Percentiles rank a stretch among this genome's conserved stretches.
These are phyloP conservation scores for Phytophthora gonapodyides DNA, from an alignment of 352 stramenopile genomes.

Conservation along the genomic window DNA sequence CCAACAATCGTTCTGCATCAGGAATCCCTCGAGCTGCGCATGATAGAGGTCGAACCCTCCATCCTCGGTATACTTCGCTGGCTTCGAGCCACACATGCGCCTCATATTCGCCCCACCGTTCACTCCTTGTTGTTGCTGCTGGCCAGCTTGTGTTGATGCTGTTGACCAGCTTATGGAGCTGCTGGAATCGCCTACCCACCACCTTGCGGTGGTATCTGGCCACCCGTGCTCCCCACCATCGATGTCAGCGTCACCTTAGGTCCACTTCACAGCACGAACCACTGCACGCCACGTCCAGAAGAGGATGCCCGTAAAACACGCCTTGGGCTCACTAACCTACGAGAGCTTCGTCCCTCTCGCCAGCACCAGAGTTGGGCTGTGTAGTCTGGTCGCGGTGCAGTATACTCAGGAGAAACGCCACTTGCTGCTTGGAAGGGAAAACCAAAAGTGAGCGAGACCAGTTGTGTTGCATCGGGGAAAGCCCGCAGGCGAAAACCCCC, in stretches of 20 bases:
- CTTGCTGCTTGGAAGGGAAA: background rate
- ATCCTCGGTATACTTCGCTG: conserved; percentile 1
- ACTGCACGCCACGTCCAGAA: background rate
- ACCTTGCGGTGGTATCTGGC: background rate
- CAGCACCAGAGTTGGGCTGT: background rate
- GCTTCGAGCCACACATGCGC: background rate
- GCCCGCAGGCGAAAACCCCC: conserved; percentile 4
- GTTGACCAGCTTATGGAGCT: background rate
- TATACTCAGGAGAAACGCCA: background rate
- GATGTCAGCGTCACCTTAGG: background rate
- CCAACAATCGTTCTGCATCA: conserved; percentile 1
- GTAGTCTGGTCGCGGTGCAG: no score
- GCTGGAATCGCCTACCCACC: background rate
- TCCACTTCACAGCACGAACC: background rate
- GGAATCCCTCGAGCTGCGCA: background rate
- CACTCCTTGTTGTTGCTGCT: conserved; percentile 7
- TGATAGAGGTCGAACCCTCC: conserved; percentile 2
- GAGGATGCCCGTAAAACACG: conserved; percentile 1
- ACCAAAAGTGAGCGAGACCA: background rate
- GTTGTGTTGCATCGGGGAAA: conserved; percentile 8
- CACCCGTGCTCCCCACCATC: background rate
- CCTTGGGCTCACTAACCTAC: conserved; percentile 4
- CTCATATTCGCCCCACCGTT: background rate
- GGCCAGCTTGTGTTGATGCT: background rate
- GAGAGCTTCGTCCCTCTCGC: background rate